Evolutionary conservation across 1,284 basidiomycete genomes (phyloP).

Genomic region (Filobasidium uniguttulatum): DNA sequence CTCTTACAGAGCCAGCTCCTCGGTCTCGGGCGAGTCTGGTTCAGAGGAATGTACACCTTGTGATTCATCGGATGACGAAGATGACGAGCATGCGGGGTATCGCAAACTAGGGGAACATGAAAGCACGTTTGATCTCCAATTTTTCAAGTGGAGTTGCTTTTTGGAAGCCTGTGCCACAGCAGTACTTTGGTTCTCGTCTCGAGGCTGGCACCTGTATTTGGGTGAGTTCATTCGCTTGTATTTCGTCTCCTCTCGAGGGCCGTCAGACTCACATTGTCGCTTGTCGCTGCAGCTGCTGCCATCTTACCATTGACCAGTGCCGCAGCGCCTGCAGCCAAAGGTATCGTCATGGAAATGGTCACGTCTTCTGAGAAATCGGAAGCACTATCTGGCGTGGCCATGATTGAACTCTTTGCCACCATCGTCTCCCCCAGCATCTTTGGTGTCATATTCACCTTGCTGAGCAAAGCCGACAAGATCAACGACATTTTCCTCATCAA

Average conservation of each 20-base stretch:
- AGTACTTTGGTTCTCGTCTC: slow-evolving; percentile 17
- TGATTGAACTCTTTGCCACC: slow-evolving; percentile 29
- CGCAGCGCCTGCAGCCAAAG: slow-evolving; percentile 33
- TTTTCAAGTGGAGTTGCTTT: slow-evolving; percentile 31
- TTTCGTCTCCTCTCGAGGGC: neutral
- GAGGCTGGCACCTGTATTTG: slow-evolving; percentile 30
- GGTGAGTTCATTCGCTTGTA: slow-evolving; percentile 12
- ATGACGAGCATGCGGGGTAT: neutral
- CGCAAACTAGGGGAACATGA: neutral
- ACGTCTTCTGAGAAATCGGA: slow-evolving; percentile 22
- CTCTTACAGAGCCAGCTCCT: neutral
- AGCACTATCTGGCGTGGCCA: slow-evolving; percentile 30
- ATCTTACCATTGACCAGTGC: slow-evolving; percentile 34
- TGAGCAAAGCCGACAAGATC: slow-evolving; percentile 22
- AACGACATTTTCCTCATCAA: slow-evolving; percentile 26
- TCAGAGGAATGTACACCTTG: neutral
- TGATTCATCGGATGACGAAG: neutral
- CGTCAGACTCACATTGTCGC: neutral
- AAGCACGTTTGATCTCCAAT: slow-evolving; percentile 29
- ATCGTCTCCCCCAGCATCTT: slow-evolving; percentile 27
- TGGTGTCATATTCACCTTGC: slow-evolving; percentile 22
- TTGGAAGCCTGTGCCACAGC: slow-evolving; percentile 30
- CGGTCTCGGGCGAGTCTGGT: slow-evolving; percentile 4
- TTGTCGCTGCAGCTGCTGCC: slow-evolving; percentile 17
- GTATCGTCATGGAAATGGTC: slow-evolving; percentile 34